Conservation (phyloP, 1,139 yeast species). For the Pichia cactophila region DNA sequence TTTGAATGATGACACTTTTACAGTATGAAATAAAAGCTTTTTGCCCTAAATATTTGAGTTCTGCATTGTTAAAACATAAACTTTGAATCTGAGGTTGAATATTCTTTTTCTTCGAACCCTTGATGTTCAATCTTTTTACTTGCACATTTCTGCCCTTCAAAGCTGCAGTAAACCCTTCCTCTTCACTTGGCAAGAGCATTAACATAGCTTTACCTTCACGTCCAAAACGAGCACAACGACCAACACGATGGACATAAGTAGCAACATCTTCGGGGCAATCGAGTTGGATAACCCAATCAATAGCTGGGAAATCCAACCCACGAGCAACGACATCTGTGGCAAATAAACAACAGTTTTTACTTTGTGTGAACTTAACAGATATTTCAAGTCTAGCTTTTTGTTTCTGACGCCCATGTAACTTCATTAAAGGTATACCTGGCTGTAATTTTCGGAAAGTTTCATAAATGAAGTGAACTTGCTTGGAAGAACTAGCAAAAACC, state of each 20-base stretch:
- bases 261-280: constrained; percentile 96
- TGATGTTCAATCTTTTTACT: constrained; percentile 65
- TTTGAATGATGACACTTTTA: constrained; percentile 76
- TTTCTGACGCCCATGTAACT: constrained; percentile 91
- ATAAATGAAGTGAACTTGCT: constrained; percentile 89
- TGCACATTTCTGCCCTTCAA: constrained; percentile 59
- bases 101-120: constrained; percentile 67
- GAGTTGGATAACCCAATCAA: constrained; percentile 94
- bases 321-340: constrained; percentile 98
- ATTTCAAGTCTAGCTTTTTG: constrained; percentile 91
- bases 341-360: constrained; percentile 81
- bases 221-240: constrained; percentile 93
- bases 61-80: constrained; percentile 85
- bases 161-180: constrained; percentile 64
- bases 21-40: constrained; percentile 90
- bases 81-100: constrained; percentile 83
- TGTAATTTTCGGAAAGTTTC: constrained; percentile 87
- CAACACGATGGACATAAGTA: constrained; percentile 94
- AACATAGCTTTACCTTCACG: constrained; percentile 79
- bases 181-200: constrained; percentile 79
- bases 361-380: constrained; percentile 73
- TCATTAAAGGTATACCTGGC: constrained; percentile 91
- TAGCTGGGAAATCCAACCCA: constrained; percentile 94
- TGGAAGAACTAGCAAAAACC: constrained; percentile 86
- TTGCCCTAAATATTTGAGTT: constrained; percentile 86